Conservation (phyloP, 1,139 yeast genomes). For the Lodderomyces theae region DNA sequence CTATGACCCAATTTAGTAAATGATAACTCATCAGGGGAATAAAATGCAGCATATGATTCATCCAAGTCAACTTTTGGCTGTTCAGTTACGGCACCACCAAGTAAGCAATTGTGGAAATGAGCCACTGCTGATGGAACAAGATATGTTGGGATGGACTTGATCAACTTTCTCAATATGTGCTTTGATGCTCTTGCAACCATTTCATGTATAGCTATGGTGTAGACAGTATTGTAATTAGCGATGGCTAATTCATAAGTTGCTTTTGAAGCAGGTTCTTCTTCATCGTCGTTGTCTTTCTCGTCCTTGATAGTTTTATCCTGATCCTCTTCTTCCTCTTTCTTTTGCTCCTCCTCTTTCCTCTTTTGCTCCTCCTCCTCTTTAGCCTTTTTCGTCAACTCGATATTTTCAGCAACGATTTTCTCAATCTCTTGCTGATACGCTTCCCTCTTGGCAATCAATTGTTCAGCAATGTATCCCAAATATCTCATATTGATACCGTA, state of each 20-base stretch:
- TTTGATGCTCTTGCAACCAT: constrained; percentile 78
- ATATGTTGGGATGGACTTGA: constrained; percentile 49
- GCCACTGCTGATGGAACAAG: constrained; percentile 59
- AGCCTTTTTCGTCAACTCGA: constrained; percentile 15
- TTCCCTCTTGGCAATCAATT: constrained; percentile 25
- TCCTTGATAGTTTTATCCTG: constrained; percentile 25
- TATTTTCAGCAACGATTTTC: constrained; percentile 24
- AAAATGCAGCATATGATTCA: constrained; percentile 42
- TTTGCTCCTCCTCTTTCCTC: constrained; percentile 27
- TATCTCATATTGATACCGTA: constrained; percentile 89
- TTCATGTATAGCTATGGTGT: constrained; percentile 56
- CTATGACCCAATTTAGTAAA: constrained; percentile 47
- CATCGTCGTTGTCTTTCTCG: constrained; percentile 26
- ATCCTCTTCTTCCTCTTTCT: constrained; percentile 26
- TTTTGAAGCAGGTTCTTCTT: constrained; percentile 30
- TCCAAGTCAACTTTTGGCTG: constrained; percentile 46
- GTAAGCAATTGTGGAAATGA: constrained; percentile 71
- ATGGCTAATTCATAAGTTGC: constrained; percentile 43
- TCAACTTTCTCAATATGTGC: constrained; percentile 59
- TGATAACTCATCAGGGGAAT: constrained; percentile 38
- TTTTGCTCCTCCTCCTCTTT: constrained; percentile 19
- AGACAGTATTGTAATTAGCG: constrained; percentile 47
- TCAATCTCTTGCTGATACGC: constrained; percentile 21
- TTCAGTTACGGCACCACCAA: constrained; percentile 48
- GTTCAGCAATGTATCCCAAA: constrained; percentile 60